Base-by-base conservation (phyloP, 345 rosid species). In the Bruguiera parviflora region DNA sequence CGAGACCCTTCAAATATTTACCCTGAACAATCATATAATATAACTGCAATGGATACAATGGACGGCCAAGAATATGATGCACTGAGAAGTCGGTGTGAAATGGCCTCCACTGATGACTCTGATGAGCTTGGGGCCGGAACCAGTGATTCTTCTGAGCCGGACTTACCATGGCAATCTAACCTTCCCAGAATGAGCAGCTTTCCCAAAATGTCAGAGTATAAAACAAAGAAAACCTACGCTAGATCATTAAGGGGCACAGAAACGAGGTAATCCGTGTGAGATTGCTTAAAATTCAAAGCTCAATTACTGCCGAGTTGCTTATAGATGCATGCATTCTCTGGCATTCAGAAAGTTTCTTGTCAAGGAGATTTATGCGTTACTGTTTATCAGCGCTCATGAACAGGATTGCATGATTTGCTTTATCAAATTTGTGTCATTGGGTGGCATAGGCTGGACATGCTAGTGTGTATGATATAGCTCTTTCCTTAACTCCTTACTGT, bases 111-210 rank as follows among this genome's bases (percentile, higher is more conserved):
- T 2, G 80, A 72, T 24, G 80, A 60, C 47, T 77, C 77, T 29
- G 80, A 77, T 8, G 79, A 71, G 35, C 70, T 77, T 25, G 80
- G 72, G 21, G 73, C 73, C 8, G 71, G 58, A 52, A 72, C 80
- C 52, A 77, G 80, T 37, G 80, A 77, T 64, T 72, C 86, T 75
- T 92, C 96, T 1, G 99, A 90, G 63, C 72, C 88, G 6, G 96
- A 92, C 63, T 61, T 77, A 77, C 52, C 67, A 61, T 86, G 87
- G 87, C 91, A 85, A 72, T 77, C 83, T 66, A 83, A 60, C 21
- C 67, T 84, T 60, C 88, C 88, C 18, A 90, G 71, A 77, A 64
- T 55, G 24, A 62, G 76, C 65, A 88, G 72, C 78, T 61, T 64
- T 57, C 86, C 86, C 29, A 80, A 31, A 46, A 64, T 78, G 10